A percentile compares a stretch with the other conserved stretches of the same genome.
Evolutionary conservation across 225 moss, liverwort and hornwort genomes (phyloP).

Genomic region (Climacium dendroides): DNA sequence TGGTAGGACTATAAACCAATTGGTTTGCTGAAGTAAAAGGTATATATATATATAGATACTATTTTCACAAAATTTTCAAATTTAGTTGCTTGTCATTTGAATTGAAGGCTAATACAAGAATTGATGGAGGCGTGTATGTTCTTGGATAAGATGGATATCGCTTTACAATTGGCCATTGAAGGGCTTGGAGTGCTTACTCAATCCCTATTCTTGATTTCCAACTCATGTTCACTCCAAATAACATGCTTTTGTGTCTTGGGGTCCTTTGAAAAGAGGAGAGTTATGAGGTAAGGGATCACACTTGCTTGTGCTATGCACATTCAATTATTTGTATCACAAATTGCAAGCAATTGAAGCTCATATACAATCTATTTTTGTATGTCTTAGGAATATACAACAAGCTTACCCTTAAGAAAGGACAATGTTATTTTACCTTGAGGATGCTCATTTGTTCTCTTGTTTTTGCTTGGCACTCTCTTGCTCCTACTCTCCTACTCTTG

Average conservation of each 20-base stretch:
- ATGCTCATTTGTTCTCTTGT: background rate
- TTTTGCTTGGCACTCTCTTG: background rate
- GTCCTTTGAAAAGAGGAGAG: too few species aligned
- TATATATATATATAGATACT: fast-evolving
- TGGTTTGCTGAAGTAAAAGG: background rate
- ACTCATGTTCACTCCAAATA: too few species aligned
- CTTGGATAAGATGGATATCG: background rate
- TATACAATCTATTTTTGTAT: background rate
- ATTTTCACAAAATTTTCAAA: background rate
- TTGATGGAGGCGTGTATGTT: fast-evolving
- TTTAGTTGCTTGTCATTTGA: background rate
- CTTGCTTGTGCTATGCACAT: too few species aligned
- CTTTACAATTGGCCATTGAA: background rate
- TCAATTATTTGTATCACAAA: too few species aligned
- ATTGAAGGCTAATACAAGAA: background rate
- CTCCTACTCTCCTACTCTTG: fast-evolving
- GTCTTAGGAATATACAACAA: fast-evolving
- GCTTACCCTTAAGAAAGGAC: background rate
- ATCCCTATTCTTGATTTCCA: too few species aligned
- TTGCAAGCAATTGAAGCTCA: background rate
- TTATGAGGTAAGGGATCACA: too few species aligned
- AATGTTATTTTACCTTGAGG: background rate
- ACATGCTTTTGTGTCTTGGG: background rate
- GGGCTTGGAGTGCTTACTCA: background rate
- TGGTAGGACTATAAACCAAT: background rate